A percentile compares a stretch with the other conserved stretches of the same genome.
Conservation (phyloP, 176 grass and related monocot species). For the Dendrocalamus sinicus region DNA sequence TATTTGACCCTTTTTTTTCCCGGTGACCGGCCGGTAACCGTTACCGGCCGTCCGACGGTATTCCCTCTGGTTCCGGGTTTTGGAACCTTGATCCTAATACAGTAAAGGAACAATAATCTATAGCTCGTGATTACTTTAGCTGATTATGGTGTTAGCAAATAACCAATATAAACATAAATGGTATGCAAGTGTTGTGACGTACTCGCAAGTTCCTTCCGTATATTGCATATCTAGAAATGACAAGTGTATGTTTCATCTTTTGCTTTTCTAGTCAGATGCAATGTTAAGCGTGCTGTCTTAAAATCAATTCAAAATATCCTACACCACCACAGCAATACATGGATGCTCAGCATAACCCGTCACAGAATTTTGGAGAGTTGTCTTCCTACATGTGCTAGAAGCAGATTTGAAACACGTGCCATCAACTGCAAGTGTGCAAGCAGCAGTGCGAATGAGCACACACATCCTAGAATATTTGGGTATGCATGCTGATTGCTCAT, state of each 20-base stretch:
- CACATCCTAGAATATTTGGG: neutral
- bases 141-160: neutral
- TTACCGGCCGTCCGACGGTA: too few relatives aligned
- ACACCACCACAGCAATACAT: neutral
- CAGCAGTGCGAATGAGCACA: conserved; percentile 9
- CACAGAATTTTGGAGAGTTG: neutral
- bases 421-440: conserved; percentile 9
- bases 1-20: too few relatives aligned
- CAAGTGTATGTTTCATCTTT: neutral
- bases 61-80: too few relatives aligned
- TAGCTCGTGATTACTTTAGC: neutral
- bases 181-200: too few relatives aligned
- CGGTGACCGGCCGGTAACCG: too few relatives aligned
- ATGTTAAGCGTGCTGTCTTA: neutral
- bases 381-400: neutral
- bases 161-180: too few relatives aligned
- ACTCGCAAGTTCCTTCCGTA: too few relatives aligned
- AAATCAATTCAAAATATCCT: neutral
- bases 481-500: neutral
- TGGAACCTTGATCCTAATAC: neutral
- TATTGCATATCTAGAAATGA: neutral
- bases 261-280: neutral
- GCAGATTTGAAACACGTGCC: neutral
- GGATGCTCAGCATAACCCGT: neutral
- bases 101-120: neutral